Percentiles rank a stretch among this genome's conserved stretches.
Conservation (phyloP, 768 basidiomycete genomes). For the Stropharia rugosoannulata region DNA sequence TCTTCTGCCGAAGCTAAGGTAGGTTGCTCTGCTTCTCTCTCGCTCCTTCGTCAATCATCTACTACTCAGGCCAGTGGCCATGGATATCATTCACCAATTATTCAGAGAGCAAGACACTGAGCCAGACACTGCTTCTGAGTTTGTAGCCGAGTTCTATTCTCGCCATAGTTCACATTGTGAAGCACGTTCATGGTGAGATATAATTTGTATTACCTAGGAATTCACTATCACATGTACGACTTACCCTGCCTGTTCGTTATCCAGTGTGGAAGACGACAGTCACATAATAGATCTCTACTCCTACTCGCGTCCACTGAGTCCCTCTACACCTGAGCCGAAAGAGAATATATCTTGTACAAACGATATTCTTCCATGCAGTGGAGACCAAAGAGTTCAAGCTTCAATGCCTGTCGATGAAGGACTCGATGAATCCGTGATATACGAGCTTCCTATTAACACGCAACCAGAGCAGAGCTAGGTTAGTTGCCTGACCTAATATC, state of each 20-base stretch:
- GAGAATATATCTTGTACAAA: not conserved
- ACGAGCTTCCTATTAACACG: too few relatives aligned
- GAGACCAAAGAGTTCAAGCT: too few relatives aligned
- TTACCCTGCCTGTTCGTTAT: not conserved
- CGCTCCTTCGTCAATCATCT: too few relatives aligned
- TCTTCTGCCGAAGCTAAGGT: too few relatives aligned
- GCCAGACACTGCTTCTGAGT: slow-evolving; percentile 14
- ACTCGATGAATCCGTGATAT: too few relatives aligned
- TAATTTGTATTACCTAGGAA: not conserved
- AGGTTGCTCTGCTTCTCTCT: too few relatives aligned
- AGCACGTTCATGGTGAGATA: slow-evolving; percentile 13
- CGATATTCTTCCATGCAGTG: not conserved
- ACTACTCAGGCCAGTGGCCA: not conserved
- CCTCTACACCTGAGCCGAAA: not conserved
- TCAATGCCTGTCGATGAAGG: too few relatives aligned
- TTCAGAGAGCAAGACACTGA: not conserved
- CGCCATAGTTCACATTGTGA: slow-evolving; percentile 16
- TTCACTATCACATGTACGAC: not conserved
- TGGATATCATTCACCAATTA: not conserved
- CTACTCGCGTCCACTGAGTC: slow-evolving; percentile 19
- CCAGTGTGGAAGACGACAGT: slow-evolving; percentile 27
- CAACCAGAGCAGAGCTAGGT: too few relatives aligned
- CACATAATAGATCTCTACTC: slow-evolving; percentile 28
- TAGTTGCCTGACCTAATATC: too few relatives aligned
- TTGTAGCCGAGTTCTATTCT: slow-evolving; percentile 16